Evolutionary conservation across 2,329 filamentous ascomycete species (phyloP).

Genomic region (Sordariomycetes sp.): DNA sequence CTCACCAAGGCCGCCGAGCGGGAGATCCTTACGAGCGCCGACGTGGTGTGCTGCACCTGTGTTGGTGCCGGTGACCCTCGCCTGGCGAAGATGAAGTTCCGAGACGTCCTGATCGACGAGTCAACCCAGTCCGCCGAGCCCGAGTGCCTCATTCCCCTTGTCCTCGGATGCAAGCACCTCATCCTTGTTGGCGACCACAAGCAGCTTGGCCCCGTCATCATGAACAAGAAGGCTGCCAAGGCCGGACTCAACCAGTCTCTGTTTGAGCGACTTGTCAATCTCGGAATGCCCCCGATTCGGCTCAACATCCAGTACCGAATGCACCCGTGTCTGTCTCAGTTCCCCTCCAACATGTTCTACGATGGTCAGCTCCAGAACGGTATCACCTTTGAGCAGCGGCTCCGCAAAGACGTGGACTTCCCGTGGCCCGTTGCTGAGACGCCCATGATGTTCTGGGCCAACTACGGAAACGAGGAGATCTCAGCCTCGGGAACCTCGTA

Average conservation of each 20-base stretch:
- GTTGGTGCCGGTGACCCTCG: conserved; percentile 95
- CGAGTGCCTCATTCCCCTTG: conserved; percentile 96
- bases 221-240: conserved; percentile 99
- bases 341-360: conserved; percentile 99
- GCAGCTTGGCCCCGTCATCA: conserved; percentile 94
- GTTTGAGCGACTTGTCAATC: conserved; percentile 88
- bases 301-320: conserved; percentile 98
- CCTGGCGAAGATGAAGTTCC: conserved; percentile 94
- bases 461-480: conserved; percentile 94
- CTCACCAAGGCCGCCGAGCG: conserved; percentile 88
- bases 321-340: conserved; percentile 95
- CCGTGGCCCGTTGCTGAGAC: conserved; percentile 91
- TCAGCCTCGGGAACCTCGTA: conserved; percentile 97
- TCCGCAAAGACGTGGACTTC: conserved; percentile 91
- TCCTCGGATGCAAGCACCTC: conserved; percentile 95
- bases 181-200: conserved; percentile 98
- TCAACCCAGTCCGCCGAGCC: conserved; percentile 97
- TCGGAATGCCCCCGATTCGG: conserved; percentile 83
- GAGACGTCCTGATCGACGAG: conserved; percentile 95
- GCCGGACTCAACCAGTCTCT: conserved; percentile 96
- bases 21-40: conserved; percentile 88
- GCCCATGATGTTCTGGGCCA: conserved; percentile 99
- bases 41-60: conserved; percentile 98
- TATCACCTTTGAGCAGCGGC: conserved; percentile 77
- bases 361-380: conserved; percentile 95